Evolutionary conservation across 2,329 filamentous ascomycete species (phyloP).

Genomic region (Neonectria hederae): DNA sequence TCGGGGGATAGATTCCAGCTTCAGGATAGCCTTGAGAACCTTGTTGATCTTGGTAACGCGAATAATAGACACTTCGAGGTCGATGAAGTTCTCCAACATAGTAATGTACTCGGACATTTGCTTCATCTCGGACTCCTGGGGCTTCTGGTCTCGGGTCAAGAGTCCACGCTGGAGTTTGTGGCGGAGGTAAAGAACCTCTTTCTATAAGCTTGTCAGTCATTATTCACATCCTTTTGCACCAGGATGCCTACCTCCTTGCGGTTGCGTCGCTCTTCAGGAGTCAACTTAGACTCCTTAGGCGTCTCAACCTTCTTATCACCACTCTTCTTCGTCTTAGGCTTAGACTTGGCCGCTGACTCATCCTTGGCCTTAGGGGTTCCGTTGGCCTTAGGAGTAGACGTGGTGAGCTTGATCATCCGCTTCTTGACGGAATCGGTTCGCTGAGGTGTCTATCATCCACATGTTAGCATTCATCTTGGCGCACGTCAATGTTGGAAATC

Average conservation of each 20-base stretch:
- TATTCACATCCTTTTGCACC: not conserved
- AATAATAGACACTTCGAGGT: conserved; percentile 90
- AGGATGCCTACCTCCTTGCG: conserved; percentile 65
- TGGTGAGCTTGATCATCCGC: conserved; percentile 72
- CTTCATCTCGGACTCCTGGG: conserved; percentile 87
- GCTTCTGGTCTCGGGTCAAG: conserved; percentile 81
- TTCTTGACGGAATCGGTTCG: conserved; percentile 72
- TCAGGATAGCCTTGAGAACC: conserved; percentile 93
- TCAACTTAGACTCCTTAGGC: conserved; percentile 66
- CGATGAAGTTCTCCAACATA: conserved; percentile 81
- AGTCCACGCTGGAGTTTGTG: conserved; percentile 97
- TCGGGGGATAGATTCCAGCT: conserved; percentile 83
- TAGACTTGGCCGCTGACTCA: conserved; percentile 63
- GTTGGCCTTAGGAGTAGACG: conserved; percentile 75
- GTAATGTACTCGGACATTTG: conserved; percentile 79
- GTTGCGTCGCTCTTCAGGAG: conserved; percentile 64
- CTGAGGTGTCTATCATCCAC: conserved; percentile 61
- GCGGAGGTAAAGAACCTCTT: conserved; percentile 88
- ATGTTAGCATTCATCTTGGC: conserved; percentile 26
- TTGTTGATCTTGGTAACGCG: conserved; percentile 97
- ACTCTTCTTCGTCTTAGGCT: conserved; percentile 63
- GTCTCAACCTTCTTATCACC: conserved; percentile 66
- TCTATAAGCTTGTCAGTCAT: conserved; percentile 57
- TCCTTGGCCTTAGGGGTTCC: conserved; percentile 68
- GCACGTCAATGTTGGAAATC: not conserved